Percentiles rank a stretch among this genome's conserved stretches.
Evolutionary conservation across 345 rosid genomes (phyloP).

Genomic region (Camelina sativa): DNA sequence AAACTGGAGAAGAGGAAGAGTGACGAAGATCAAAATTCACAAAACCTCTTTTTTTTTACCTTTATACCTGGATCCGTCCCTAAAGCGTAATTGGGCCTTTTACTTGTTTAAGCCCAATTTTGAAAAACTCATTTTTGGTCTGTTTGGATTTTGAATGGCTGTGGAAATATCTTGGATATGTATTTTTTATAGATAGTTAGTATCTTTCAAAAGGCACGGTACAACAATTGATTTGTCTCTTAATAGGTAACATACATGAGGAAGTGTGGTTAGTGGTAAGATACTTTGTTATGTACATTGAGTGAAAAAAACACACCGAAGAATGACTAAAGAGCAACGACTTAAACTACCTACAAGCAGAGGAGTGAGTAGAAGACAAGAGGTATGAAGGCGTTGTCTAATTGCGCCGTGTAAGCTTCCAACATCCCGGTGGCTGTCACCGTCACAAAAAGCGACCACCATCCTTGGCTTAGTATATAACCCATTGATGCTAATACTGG

Average conservation of each 20-base stretch:
- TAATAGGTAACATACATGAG: neutral
- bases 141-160: too few relatives aligned
- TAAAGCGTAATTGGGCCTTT: neutral
- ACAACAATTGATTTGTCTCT: neutral
- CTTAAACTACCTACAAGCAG: slow-evolving; percentile 53
- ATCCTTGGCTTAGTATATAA: slow-evolving; percentile 79
- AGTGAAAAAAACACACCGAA: neutral
- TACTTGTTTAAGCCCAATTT: neutral
- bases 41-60: neutral
- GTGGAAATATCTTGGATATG: too few relatives aligned
- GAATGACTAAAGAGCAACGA: neutral
- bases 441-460: slow-evolving; percentile 80
- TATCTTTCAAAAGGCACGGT: neutral
- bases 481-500: slow-evolving; percentile 88
- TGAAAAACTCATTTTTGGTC: too few relatives aligned
- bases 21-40: neutral
- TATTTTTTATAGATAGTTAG: neutral
- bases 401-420: slow-evolving; percentile 95
- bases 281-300: slow-evolving; percentile 35
- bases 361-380: slow-evolving; percentile 95
- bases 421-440: slow-evolving; percentile 81
- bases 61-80: neutral
- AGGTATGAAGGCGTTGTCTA: slow-evolving; percentile 93
- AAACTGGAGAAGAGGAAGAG: neutral
- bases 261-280: slow-evolving; percentile 25